These are phyloP conservation scores for Trichoderma virens DNA, from an alignment of 495 filamentous ascomycete species.

Conservation along the genomic window DNA sequence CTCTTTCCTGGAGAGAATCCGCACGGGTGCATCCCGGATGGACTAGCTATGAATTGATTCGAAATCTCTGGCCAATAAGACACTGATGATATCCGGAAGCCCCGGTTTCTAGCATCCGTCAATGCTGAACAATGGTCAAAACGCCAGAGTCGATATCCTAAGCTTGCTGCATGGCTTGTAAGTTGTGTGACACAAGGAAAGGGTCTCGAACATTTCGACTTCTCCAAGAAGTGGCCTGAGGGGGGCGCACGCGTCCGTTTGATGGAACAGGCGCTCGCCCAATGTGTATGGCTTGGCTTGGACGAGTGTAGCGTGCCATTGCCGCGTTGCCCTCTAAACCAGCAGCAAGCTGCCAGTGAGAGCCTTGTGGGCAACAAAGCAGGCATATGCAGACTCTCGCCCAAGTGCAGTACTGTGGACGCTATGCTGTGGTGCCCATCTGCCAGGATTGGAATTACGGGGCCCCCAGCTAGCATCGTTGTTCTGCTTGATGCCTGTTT, in stretches of 20 bases:
- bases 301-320: neutral
- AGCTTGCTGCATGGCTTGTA: neutral
- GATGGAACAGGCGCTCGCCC: neutral
- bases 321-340: neutral
- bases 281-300: neutral
- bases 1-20: neutral
- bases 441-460: no score
- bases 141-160: neutral
- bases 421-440: no score
- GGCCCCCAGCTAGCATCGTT: no score
- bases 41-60: neutral
- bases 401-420: no score
- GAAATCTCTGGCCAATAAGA: neutral
- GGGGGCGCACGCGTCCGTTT: neutral
- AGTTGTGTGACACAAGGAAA: neutral
- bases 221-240: neutral
- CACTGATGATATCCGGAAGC: neutral
- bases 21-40: neutral
- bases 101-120: neutral
- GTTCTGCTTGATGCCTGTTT: neutral
- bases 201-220: neutral
- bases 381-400: no score
- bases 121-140: neutral
- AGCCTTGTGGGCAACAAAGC: no score
- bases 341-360: no score